Evolutionary conservation across 2,329 filamentous ascomycete species (phyloP), one percentile per base, ranked within the genome.

Genomic region (Didymella arachidicola): DNA sequence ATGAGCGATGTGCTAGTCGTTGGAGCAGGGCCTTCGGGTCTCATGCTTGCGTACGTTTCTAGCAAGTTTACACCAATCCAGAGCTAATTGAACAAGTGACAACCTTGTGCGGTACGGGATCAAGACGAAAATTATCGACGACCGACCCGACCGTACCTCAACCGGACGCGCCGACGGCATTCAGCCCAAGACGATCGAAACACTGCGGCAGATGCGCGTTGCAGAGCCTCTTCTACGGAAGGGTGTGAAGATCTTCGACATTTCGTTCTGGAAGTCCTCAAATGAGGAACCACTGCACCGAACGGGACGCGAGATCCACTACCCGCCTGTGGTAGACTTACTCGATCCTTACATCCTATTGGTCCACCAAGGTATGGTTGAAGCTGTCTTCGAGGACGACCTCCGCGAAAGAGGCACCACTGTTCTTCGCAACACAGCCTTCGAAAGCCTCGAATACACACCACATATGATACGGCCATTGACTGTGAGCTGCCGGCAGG

Each of bases 121-220:
- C 67, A 85, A 86, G 54, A 83, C 86, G 3, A 82, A 83, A 39
- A 82, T 92, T 43, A 80, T 92, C 47, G 90, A 92, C 77, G 88
- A 92, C 71, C 80, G 89, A 62, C 80, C 84, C 32, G 85, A 89
- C 67, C 86, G 86, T 68, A 93, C 90, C 1, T 81, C 85, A 6
- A 88, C 87, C 8, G 89, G 89, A 41, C 81, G 85, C 56, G 89
- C 89, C 61, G 90, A 92, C 73, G 89, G 89, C 39, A 79, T 92
- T 51, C 89, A 92, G 69, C 89, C 89, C 43, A 92, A 92, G 77
- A 89, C 89, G 1, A 90, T 93, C 67, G 89, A 92, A 78, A 92
- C 89, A 0, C 84, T 92, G 67, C 84, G 86, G 61, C 89, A 91
- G 77, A 86, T 92, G 80, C 82, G 88, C 32, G 78, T 92, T n/a